A percentile compares a stretch with the other conserved stretches of the same genome.
Evolutionary conservation across 192 early-diverging fungal species (phyloP).

Genomic region (Backusella morwellensis): DNA sequence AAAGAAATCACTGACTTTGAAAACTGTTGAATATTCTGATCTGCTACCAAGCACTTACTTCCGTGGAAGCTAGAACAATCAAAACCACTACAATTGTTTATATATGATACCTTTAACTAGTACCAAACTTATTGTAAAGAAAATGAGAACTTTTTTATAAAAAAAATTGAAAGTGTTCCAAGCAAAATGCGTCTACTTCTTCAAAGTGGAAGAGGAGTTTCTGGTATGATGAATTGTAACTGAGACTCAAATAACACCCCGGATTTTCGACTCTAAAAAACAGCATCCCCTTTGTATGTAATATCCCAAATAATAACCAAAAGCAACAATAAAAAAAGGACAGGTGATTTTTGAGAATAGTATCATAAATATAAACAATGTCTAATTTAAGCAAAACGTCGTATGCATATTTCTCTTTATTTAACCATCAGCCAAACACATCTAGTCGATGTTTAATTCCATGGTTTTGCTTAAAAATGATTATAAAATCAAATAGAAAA

Average conservation of each 20-base stretch:
- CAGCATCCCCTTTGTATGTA: neutral
- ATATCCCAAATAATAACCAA: too few species aligned
- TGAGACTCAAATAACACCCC: neutral
- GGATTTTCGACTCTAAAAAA: neutral
- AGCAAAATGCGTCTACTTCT: neutral
- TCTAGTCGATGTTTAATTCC: neutral
- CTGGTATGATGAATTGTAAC: neutral
- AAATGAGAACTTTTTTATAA: neutral
- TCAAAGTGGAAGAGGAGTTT: too few species aligned
- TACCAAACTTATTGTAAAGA: neutral
- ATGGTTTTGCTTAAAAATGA: neutral
- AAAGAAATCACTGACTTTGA: neutral
- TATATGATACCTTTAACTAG: neutral
- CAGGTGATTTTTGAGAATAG: neutral
- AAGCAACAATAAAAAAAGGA: neutral
- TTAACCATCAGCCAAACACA: neutral
- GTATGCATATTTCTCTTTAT: neutral
- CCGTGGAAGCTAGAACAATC: neutral
- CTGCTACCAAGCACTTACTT: neutral
- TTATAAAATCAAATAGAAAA: neutral
- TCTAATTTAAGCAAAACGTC: neutral
- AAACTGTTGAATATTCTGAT: neutral
- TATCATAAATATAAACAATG: neutral
- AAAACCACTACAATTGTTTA: neutral
- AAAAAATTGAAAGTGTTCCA: neutral